phyloP scores from a whole-genome alignment of 257 asterid genomes.

The Solanum corneliomulleri region DNA sequence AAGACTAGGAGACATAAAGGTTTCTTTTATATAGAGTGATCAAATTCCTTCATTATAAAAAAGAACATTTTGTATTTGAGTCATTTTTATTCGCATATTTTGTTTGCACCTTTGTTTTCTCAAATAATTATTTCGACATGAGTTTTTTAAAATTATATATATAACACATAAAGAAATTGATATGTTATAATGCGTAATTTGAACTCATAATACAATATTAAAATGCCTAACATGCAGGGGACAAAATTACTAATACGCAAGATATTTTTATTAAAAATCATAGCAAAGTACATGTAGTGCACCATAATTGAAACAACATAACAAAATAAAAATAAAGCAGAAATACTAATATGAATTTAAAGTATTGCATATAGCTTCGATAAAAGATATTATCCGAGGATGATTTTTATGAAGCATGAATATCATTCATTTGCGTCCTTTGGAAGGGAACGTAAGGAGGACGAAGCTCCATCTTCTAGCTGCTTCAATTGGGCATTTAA shows the following conservation, averaged over 20 bases:
- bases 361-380: not conserved
- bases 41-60: not conserved
- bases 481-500: not conserved
- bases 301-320: not conserved
- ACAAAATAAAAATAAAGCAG: not conserved
- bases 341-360: not conserved
- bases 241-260: not conserved
- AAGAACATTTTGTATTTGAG: not conserved
- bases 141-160: not conserved
- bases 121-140: not conserved
- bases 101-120: not conserved
- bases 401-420: not conserved
- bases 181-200: not conserved
- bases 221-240: not conserved
- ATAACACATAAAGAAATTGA: not conserved
- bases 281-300: not conserved
- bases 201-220: not conserved
- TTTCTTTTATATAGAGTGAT: not conserved
- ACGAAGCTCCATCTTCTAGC: not conserved
- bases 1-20: not conserved
- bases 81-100: not conserved
- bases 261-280: not conserved
- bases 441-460: not conserved
- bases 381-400: not conserved
- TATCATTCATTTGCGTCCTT: not conserved